Conservation (phyloP, 768 basidiomycete genomes). For the Boletus rubropictus region DNA sequence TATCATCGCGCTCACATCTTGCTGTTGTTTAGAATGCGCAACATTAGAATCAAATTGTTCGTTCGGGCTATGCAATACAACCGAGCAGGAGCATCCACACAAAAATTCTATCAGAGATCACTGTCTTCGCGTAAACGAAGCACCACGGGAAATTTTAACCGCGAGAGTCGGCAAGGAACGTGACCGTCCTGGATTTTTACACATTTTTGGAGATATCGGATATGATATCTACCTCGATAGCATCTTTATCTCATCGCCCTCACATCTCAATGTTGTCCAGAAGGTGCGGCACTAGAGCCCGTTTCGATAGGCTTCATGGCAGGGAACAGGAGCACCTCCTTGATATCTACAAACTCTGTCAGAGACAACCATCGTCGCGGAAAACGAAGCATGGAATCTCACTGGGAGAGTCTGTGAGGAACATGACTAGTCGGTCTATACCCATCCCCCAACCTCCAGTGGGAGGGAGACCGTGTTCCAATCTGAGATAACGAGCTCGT, state of each 20-base stretch:
- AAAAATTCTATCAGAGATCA: too few relatives aligned
- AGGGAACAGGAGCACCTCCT: constrained; percentile 94
- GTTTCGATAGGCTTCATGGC: constrained; percentile 87
- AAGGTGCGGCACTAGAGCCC: constrained; percentile 31
- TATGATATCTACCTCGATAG: not conserved
- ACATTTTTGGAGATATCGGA: not conserved
- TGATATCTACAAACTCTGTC: constrained; percentile 60
- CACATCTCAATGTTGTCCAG: constrained; percentile 14
- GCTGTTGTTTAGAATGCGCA: constrained; percentile 21
- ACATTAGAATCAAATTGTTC: constrained; percentile 27
- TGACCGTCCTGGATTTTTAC: too few relatives aligned
- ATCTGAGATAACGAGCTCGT: constrained; percentile 37
- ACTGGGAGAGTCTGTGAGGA: constrained; percentile 96
- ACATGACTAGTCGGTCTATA: constrained; percentile 96
- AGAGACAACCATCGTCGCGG: not conserved
- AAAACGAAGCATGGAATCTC: constrained; percentile 20
- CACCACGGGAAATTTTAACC: too few relatives aligned
- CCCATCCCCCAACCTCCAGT: constrained; percentile 98
- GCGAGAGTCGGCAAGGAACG: too few relatives aligned
- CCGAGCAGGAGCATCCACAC: too few relatives aligned
- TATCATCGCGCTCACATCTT: constrained; percentile 27
- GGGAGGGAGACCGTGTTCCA: constrained; percentile 96
- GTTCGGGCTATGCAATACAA: too few relatives aligned
- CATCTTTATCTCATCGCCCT: constrained; percentile 30
- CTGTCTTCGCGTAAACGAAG: too few relatives aligned